Base-by-base conservation (phyloP, 192 early-diverging fungal species). In the Obelidium mucronatum region DNA sequence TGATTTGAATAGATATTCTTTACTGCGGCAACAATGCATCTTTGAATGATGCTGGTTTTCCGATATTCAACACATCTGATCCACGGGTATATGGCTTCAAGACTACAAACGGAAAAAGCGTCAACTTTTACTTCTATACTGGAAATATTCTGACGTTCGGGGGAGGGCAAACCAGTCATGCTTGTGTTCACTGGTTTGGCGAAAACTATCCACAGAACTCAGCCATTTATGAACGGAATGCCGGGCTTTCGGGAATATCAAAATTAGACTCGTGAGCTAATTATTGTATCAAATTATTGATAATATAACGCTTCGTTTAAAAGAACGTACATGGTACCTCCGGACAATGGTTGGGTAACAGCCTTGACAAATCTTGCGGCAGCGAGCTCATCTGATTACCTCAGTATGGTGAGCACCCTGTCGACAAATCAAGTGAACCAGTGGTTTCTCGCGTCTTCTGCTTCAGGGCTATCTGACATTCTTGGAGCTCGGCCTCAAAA, bases 171-270 rank as follows among this genome's bases (percentile, higher is more conserved):
- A 60, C 56, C 13, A 74, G 36, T 30, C 52, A 74, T 39, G 71
- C 79, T 8, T 80, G 85, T 63, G 81, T 84, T 5, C 61, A 75
- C 62, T 87, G 85, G 85, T 83, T 83, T 59, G 82, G 81, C 2
- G 77, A 83, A 62, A 65, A 73, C 2, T 87, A 82, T 58, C 81
- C 81, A 11, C 24, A 36, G 19, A 60, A 48, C 37, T 53, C 44
- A 11, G 33, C n/a, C 4, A 55, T 76, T 5, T 76, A 76, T 67
- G 74, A 76, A 56, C 44, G 37, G 44, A 76, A 76, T 33, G 22
- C 36, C 22, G 64, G 30, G 28, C 40, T 76, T 17, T 35, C 34
- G 22, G 74, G 74, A n/a, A 55, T 76, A 22, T 19, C 63, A 2
- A 67, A 67, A 28, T 15, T 67, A 51, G 74, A 76, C 44, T 36